Evolutionary conservation across 371 early-diverging fungal genomes (phyloP), one percentile per base, ranked within the genome.

Genomic region (Rhizopus stolonifer): DNA sequence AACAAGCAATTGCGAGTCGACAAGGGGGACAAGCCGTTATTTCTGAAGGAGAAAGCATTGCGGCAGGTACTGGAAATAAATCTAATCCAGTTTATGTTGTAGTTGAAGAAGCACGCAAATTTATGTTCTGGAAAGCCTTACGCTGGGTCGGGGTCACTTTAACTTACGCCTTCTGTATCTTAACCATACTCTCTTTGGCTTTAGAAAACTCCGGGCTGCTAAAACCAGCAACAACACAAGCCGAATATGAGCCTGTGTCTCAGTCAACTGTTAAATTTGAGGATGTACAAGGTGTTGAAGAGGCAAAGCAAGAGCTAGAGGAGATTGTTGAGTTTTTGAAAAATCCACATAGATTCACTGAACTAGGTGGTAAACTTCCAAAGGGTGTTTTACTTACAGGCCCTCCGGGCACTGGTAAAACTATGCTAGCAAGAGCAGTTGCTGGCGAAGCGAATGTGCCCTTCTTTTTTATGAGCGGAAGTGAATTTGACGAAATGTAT

Each of bases 381-480:
- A 94, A 95, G 67, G 98, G 99, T 67, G 92, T 92, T 15, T 69
- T 99, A 49, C 75, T 99, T 26, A 95, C 95, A 47, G 99, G 99
- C 0, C 99, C 99, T 13, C 99, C 99, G 1, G 99, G 99, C 19
- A 99, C 99, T 3, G 99, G 99, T 38, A 99, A 92, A 69, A 94
- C 94, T 1, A 76, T 92, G 69, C 58, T 93, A 44, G 94, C 94
- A 5, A 67, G 92, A 46, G 94, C 94, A n/a, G 91, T 94, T 5
- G 93, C 93, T 10, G 92, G 92, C 24, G 95, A 98, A 74, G 92
- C 98, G 10, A 91, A 86, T 19, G 96, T 98, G 2, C 95, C 97
- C 0, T 99, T 99, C 73, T 96, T 96, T 65, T 95, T 93, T 64
- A 94, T 95, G 94, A 89, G 90, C 49, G 99, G 98, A 18, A 87